A percentile compares a stretch with the other conserved stretches of the same genome.
Evolutionary conservation across 2,329 filamentous ascomycete species (phyloP).

Genomic region (Pseudogymnoascus sp.): DNA sequence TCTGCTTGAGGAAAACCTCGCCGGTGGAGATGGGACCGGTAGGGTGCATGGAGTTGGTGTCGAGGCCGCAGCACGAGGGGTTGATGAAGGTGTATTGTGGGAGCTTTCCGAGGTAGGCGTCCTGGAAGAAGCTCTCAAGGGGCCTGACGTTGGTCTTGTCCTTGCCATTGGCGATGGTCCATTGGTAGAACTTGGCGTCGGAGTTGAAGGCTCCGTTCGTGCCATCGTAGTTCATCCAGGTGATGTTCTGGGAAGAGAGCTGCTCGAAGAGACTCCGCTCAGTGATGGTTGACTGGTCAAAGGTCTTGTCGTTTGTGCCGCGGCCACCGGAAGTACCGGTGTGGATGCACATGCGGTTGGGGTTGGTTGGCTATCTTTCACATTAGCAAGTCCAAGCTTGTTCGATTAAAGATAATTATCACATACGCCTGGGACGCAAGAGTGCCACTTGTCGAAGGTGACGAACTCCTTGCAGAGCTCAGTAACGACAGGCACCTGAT

Average conservation of each 20-base stretch:
- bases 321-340: constrained; percentile 38
- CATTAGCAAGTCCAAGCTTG: constrained; percentile 11
- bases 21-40: constrained; percentile 39
- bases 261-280: constrained; percentile 37
- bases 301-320: constrained; percentile 33
- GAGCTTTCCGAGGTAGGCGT: constrained; percentile 39
- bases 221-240: constrained; percentile 43
- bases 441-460: constrained; percentile 41
- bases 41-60: constrained; percentile 38
- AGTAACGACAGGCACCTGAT: constrained; percentile 37
- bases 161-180: constrained; percentile 33
- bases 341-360: constrained; percentile 35
- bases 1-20: constrained; percentile 40
- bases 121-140: constrained; percentile 38
- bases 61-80: constrained; percentile 40
- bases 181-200: constrained; percentile 40
- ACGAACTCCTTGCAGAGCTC: constrained; percentile 39
- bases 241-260: constrained; percentile 35
- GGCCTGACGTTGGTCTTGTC: constrained; percentile 32
- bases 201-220: constrained; percentile 34
- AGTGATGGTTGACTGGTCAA: constrained; percentile 29
- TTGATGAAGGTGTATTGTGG: constrained; percentile 44
- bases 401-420: neutral
- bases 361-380: constrained; percentile 35
- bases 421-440: constrained; percentile 38